Evolutionary conservation across 345 rosid genomes (phyloP), one percentile per base, ranked within the genome.

Genomic region (Boechera divaricarpa): DNA sequence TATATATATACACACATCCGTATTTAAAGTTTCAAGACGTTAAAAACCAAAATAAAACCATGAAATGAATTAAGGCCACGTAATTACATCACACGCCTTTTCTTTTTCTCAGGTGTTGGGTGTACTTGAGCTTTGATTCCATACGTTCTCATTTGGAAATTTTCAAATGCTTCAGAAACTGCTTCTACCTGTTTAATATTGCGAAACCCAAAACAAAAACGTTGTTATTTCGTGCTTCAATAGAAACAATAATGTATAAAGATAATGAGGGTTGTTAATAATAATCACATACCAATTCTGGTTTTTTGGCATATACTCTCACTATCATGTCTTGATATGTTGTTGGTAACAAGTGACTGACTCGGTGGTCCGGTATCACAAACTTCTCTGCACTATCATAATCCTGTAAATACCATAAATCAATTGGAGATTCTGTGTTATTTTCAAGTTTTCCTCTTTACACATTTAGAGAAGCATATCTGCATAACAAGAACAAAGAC

Each of bases 61-160:
- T 36, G 63, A 45, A 10, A 35, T 21, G 26, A 49, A 35, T 32
- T 4, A 11, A 1, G 13, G 39, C 74, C 13, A 44, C 12, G 32
- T 32, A 66, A 26, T 48, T 38, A 64, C 63, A 78, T 60, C 39
- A 56, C 36, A 2, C 90, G 86, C 3, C 91, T 83, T 86, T 89
- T 94, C 91, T 90, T 94, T 82, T 88, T 94, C 80, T 89, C 93
- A 5, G 98, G 97, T 11, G 98, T 94, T 33, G 81, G 82, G 70
- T 92, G 98, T 15, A 92, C 93, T 80, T 92, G 98, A n/a, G 93
- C 80, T 86, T 89, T 92, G 67, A 83, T 78, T 74, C 98, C 98
- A 59, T 94, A 90, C 2, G 86, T 90, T 70, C 67, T 94, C 81
- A 94, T 65, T 75, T 94, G 98, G 75, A 94, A 94, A 68, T 92